Conservation (phyloP, 139 green algal species). For the Raphidocelis subcapitata region DNA sequence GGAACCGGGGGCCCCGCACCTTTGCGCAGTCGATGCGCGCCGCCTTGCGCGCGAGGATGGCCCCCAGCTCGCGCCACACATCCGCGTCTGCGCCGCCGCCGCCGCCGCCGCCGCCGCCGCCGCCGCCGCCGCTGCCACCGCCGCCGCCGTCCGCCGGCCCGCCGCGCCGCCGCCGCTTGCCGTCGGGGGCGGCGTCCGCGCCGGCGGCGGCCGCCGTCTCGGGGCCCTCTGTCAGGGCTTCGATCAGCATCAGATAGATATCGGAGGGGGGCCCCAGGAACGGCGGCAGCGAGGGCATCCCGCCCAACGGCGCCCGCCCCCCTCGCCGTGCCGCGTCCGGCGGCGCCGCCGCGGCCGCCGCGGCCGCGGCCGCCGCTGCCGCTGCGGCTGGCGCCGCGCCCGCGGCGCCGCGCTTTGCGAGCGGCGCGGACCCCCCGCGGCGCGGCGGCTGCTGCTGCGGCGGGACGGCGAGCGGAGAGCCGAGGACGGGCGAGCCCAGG, state of each 20-base stretch:
- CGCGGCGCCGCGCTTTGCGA: too few relatives aligned
- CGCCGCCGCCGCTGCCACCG: constrained; percentile 15
- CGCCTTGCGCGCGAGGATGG: constrained; percentile 54
- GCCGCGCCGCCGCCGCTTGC: neutral
- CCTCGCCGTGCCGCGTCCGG: neutral
- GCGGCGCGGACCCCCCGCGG: too few relatives aligned
- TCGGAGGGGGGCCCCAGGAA: constrained; percentile 16
- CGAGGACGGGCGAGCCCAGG: too few relatives aligned
- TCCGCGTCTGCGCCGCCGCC: neutral
- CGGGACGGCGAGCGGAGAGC: too few relatives aligned
- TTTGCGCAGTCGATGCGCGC: constrained; percentile 49
- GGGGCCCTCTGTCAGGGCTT: constrained; percentile 20
- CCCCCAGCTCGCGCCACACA: constrained; percentile 44
- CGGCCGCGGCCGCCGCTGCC: neutral
- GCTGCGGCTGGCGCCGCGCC: neutral
- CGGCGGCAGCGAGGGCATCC: constrained; percentile 1
- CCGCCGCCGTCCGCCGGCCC: neutral
- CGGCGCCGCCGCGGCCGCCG: neutral
- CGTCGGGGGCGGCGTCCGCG: neutral
- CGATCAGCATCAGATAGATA: constrained; percentile 35
- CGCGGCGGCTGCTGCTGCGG: too few relatives aligned
- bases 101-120: constrained; percentile 4
- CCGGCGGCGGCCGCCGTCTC: neutral
- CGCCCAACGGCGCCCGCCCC: neutral
- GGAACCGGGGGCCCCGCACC: too few relatives aligned